phyloP scores from a whole-genome alignment of 2,329 filamentous ascomycete genomes.

The Dothidotthia symphoricarpi region DNA sequence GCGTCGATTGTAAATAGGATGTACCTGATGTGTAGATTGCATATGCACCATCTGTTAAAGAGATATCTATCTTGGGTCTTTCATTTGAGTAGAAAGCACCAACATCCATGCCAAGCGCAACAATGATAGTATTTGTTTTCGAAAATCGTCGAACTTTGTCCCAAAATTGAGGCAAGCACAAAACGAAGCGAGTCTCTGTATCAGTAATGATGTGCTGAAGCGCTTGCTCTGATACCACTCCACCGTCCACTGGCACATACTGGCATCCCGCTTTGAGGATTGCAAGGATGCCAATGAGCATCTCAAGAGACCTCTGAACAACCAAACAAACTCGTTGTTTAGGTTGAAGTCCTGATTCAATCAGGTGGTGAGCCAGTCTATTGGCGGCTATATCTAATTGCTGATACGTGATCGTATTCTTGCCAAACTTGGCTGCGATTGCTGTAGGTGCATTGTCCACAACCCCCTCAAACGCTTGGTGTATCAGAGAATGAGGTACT shows the following conservation, averaged over 20 bases:
- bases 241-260: slow-evolving; percentile 60
- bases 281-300: slow-evolving; percentile 58
- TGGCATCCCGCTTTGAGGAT: slow-evolving; percentile 58
- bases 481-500: slow-evolving; percentile 20
- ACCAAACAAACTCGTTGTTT: slow-evolving; percentile 55
- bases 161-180: slow-evolving; percentile 47
- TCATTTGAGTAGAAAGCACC: slow-evolving; percentile 15
- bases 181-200: slow-evolving; percentile 46
- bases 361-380: slow-evolving; percentile 15
- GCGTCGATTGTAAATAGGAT: neutral
- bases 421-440: slow-evolving; percentile 23
- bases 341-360: slow-evolving; percentile 25
- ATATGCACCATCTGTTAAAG: slow-evolving; percentile 31
- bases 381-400: slow-evolving; percentile 17
- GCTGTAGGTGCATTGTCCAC: slow-evolving; percentile 23
- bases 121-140: slow-evolving; percentile 11
- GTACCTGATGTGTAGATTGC: slow-evolving; percentile 54
- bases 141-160: slow-evolving; percentile 23
- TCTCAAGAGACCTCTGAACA: slow-evolving; percentile 56
- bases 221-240: slow-evolving; percentile 35
- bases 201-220: slow-evolving; percentile 53
- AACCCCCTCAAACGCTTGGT: slow-evolving; percentile 31
- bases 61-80: slow-evolving; percentile 18
- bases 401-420: slow-evolving; percentile 22
- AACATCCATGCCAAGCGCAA: slow-evolving; percentile 15